Conservation (phyloP, 169 alveolate species). For the Cryptosporidium ubiquitum region DNA sequence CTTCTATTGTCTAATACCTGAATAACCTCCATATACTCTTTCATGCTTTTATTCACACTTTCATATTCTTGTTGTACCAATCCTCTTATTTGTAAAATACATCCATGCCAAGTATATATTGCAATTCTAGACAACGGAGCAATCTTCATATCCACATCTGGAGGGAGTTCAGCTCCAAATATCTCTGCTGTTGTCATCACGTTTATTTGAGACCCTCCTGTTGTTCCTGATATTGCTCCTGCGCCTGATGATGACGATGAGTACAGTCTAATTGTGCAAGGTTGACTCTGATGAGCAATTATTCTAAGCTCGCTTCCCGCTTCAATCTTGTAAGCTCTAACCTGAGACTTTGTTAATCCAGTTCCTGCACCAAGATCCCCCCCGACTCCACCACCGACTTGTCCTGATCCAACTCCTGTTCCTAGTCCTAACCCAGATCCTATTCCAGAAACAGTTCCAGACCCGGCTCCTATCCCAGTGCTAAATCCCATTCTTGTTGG, state of each 20-base stretch:
- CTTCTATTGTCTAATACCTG: slow-evolving; percentile 84
- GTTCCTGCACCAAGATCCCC: not conserved
- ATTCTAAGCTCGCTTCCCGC: slow-evolving; percentile 68
- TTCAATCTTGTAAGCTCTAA: slow-evolving; percentile 68
- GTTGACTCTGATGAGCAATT: slow-evolving; percentile 57
- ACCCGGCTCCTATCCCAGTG: not conserved
- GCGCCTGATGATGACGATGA: slow-evolving; percentile 9
- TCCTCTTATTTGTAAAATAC: slow-evolving; percentile 88
- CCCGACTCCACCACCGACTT: not conserved
- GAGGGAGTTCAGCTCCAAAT: slow-evolving; percentile 85
- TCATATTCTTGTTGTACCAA: slow-evolving; percentile 88
- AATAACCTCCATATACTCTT: slow-evolving; percentile 83
- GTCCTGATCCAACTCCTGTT: not conserved
- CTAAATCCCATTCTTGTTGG: not conserved
- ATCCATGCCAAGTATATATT: slow-evolving; percentile 88
- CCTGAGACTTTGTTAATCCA: slow-evolving; percentile 47
- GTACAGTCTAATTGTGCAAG: slow-evolving; percentile 61
- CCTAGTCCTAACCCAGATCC: not conserved
- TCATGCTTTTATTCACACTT: slow-evolving; percentile 85
- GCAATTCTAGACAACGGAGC: slow-evolving; percentile 85
- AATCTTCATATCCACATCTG: slow-evolving; percentile 84
- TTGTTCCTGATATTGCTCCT: not conserved
- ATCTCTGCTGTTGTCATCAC: slow-evolving; percentile 83
- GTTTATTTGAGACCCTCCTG: not conserved
- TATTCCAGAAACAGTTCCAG: not conserved